Base-by-base conservation (phyloP, 2,329 filamentous ascomycete genomes). In the Raffaelea deltoideospora region DNA sequence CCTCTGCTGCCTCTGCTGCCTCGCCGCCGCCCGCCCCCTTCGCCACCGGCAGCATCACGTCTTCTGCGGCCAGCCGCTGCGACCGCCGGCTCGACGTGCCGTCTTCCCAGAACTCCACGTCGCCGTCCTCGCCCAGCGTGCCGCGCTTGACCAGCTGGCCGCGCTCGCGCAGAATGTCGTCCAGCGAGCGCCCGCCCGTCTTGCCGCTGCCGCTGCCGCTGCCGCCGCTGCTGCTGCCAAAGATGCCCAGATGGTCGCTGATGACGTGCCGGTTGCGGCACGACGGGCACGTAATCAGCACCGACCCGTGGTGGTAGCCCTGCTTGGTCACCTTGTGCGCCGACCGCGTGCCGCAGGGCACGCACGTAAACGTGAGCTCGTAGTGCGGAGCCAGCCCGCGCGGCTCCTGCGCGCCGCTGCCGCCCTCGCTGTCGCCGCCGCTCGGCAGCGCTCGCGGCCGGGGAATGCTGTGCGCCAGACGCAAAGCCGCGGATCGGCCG, bases 231-330 rank as follows among this genome's bases (percentile, higher is more conserved):
- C n/a, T n/a, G n/a, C n/a, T n/a, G 28, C 38, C 78, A 51, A 90
- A 90, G 34, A 88, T 82, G 46, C 63, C 59, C 30, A 98, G 60
- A 56, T 98, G 82, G 56, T 98, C 90, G 51, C 76, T 80, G 49
- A 98, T 96, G 46, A 98, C 61, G 61, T 98, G 90, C 19, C 86
- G 72, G 53, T 84, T 87, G 50, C 78, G 76, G 59, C 90, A 98
- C 4, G 65, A 64, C 0, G 90, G 88, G 53, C 90, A 98, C 24
- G 79, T 79, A 45, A 96, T 87, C 39, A 98, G 65, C 5, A 90
- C 79, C 1, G 85, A 88, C 26, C 90, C 90, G 44, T 78, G 68
- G 58, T 96, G 87, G 54, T 98, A 98, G 23, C 85, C 90, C 53
- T 96, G 90, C 58, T 96, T 95, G 22, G 84, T 85, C 48, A 98